Evolutionary conservation across 1,284 basidiomycete species (phyloP).

Genomic region (Sporisorium scitamineum): DNA sequence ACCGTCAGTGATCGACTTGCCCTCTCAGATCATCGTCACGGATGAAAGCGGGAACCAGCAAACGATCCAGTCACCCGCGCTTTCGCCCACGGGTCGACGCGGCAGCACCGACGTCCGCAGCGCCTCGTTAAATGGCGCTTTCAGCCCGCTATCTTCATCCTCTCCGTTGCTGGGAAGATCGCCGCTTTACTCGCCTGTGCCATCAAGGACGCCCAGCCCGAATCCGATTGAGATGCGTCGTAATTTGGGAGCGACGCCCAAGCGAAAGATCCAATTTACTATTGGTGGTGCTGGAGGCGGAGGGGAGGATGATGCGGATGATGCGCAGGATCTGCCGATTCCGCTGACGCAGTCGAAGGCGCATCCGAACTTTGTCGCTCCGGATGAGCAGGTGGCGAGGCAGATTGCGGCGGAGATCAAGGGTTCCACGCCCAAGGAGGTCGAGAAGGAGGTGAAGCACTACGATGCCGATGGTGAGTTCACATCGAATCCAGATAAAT

Average conservation of each 20-base stretch:
- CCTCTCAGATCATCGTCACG: slow-evolving; percentile 47
- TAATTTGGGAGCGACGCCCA: neutral
- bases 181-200: slow-evolving; percentile 31
- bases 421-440: slow-evolving; percentile 3
- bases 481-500: neutral
- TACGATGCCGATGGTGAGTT: slow-evolving; percentile 79
- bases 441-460: slow-evolving; percentile 73
- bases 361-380: slow-evolving; percentile 33
- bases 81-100: slow-evolving; percentile 20
- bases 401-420: slow-evolving; percentile 26
- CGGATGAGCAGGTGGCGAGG: slow-evolving; percentile 32
- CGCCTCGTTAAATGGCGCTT: neutral
- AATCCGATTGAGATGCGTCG: slow-evolving; percentile 29
- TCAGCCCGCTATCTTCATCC: slow-evolving; percentile 5
- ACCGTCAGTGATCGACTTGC: slow-evolving; percentile 48
- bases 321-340: slow-evolving; percentile 26
- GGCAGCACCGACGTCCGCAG: slow-evolving; percentile 9
- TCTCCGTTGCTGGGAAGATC: slow-evolving; percentile 5
- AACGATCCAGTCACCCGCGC: slow-evolving; percentile 24
- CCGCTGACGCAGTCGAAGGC: slow-evolving; percentile 34
- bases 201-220: slow-evolving; percentile 36
- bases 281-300: slow-evolving; percentile 22
- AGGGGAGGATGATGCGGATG: slow-evolving; percentile 13
- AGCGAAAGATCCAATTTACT: slow-evolving; percentile 39
- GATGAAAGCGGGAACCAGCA: slow-evolving; percentile 41